Conservation (phyloP, 108 stramenopile genomes). For the Nitzschia sp. region DNA sequence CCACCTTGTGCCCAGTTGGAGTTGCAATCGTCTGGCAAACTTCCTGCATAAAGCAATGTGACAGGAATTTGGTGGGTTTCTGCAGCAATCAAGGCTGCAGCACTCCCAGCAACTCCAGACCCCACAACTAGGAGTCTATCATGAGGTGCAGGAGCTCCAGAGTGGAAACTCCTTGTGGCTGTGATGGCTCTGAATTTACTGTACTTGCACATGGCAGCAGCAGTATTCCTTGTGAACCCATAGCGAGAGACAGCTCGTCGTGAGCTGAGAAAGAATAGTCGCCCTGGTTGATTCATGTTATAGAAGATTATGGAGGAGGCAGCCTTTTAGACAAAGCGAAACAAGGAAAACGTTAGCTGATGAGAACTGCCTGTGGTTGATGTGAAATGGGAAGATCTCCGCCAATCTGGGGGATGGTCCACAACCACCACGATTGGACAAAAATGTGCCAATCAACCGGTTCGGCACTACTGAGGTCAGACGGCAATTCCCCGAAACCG, state of each 20-base stretch:
- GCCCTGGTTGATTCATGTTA: too few relatives aligned
- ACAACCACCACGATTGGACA: not conserved
- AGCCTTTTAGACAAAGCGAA: too few relatives aligned
- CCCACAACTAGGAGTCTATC: slow-evolving; percentile 78
- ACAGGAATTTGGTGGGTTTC: slow-evolving; percentile 68
- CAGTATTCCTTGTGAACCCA: too few relatives aligned
- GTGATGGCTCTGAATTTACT: not conserved
- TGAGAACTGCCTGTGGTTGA: not conserved
- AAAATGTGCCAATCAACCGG: slow-evolving; percentile 15
- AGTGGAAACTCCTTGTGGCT: not conserved
- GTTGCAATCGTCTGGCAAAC: slow-evolving; percentile 79
- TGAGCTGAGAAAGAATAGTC: too few relatives aligned
- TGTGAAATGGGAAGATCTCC: not conserved
- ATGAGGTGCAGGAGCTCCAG: not conserved
- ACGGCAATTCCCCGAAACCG: too few relatives aligned
- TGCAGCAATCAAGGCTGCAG: slow-evolving; percentile 75
- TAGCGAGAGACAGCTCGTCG: too few relatives aligned
- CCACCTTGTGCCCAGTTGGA: slow-evolving; percentile 97
- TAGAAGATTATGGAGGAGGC: too few relatives aligned
- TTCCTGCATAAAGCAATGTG: slow-evolving; percentile 73
- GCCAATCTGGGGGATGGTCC: not conserved
- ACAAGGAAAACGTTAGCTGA: not conserved
- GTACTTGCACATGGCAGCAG: not conserved
- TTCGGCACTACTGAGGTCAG: too few relatives aligned
- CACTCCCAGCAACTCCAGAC: slow-evolving; percentile 83